Percentiles rank a stretch among this genome's conserved stretches.
Conservation (phyloP, 495 filamentous ascomycete genomes). For the Tuber melanosporum region DNA sequence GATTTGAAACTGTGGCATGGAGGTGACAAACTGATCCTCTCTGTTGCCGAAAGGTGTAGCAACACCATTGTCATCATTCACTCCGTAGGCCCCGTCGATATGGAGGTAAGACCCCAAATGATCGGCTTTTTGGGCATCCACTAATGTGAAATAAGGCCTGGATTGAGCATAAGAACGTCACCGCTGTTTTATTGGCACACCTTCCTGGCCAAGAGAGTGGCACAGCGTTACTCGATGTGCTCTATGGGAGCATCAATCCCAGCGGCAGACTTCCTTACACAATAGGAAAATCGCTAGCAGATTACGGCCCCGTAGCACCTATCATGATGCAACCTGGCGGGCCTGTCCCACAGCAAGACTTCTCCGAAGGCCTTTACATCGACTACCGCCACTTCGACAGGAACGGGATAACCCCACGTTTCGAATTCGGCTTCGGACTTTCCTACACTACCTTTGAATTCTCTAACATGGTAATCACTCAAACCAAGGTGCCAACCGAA, state of each 20-base stretch:
- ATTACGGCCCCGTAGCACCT: slow-evolving; percentile 74
- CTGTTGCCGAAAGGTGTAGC: slow-evolving; percentile 66
- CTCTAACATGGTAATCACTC: slow-evolving; percentile 51
- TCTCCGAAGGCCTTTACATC: slow-evolving; percentile 74
- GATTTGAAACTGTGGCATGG: slow-evolving; percentile 71
- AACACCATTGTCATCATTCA: slow-evolving; percentile 80
- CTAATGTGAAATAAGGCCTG: slow-evolving; percentile 45
- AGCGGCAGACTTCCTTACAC: slow-evolving; percentile 87
- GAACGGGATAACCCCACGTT: slow-evolving; percentile 58
- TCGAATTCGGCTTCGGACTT: slow-evolving; percentile 72
- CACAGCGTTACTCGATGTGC: slow-evolving; percentile 71
- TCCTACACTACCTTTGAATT: slow-evolving; percentile 78
- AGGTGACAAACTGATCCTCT: slow-evolving; percentile 64
- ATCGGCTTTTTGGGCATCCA: neutral
- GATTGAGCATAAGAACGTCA: slow-evolving; percentile 71
- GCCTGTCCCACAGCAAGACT: slow-evolving; percentile 73
- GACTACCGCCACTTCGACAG: slow-evolving; percentile 92
- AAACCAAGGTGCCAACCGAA: slow-evolving; percentile 48
- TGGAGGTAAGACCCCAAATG: slow-evolving; percentile 51
- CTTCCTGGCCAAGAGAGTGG: slow-evolving; percentile 88
- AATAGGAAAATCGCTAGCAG: slow-evolving; percentile 68
- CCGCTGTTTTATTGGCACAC: slow-evolving; percentile 77
- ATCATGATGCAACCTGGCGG: slow-evolving; percentile 69
- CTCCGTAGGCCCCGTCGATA: slow-evolving; percentile 75
- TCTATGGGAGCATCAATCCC: slow-evolving; percentile 79